These are phyloP conservation scores for Penicillium carneum DNA, from an alignment of 2,329 filamentous ascomycete species.

Conservation along the genomic window DNA sequence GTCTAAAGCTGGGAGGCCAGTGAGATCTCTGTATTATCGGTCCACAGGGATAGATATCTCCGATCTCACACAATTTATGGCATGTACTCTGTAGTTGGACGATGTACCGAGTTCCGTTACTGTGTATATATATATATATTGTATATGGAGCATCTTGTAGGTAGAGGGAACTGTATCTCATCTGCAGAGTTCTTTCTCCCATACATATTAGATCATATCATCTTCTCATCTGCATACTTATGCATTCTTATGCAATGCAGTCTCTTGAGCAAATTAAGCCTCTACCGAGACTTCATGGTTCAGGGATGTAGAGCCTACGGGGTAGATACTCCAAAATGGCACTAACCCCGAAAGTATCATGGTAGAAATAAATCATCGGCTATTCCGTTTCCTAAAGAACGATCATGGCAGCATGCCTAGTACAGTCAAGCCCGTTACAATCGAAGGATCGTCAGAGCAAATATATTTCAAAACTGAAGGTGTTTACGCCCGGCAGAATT, in stretches of 20 bases:
- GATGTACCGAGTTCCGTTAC: neutral
- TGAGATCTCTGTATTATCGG: conserved; percentile 23
- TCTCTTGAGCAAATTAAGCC: neutral
- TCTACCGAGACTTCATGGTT: neutral
- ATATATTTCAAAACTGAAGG: too few species aligned
- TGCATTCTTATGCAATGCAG: neutral
- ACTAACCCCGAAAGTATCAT: conserved; percentile 14
- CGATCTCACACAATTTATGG: conserved; percentile 8
- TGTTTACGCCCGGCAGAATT: too few species aligned
- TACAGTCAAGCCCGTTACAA: neutral
- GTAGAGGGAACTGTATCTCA: conserved; percentile 4
- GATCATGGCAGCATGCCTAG: neutral
- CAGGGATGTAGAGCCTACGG: conserved; percentile 10
- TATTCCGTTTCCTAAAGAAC: neutral
- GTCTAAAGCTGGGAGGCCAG: conserved; percentile 25
- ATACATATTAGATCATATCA: conserved; percentile 4
- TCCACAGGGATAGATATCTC: conserved; percentile 23
- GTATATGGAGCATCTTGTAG: neutral
- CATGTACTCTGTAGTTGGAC: neutral
- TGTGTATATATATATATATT: neutral
- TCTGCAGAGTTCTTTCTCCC: neutral
- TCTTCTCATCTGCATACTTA: neutral
- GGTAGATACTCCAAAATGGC: conserved; percentile 15
- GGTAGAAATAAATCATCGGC: neutral
- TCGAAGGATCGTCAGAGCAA: too few species aligned